A percentile compares a stretch with the other conserved stretches of the same genome.
phyloP scores from a whole-genome alignment of 2,329 filamentous ascomycete genomes.

The Fusarium sp. region DNA sequence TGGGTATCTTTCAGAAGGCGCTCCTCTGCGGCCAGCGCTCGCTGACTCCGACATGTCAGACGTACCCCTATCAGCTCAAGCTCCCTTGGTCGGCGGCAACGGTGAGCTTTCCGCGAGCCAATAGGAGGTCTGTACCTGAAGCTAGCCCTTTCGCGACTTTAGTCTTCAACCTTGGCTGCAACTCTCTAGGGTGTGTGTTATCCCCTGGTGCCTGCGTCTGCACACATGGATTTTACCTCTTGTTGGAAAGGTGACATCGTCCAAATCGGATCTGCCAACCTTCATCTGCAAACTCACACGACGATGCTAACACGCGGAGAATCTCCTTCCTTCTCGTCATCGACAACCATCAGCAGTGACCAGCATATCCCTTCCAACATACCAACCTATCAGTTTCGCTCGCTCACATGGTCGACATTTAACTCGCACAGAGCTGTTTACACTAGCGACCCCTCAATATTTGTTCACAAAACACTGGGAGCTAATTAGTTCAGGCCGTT shows the following conservation, averaged over 20 bases:
- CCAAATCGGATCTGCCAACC: slow-evolving; percentile 42
- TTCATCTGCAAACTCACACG: slow-evolving; percentile 16
- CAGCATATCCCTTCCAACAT: slow-evolving; percentile 8
- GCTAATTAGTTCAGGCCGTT: slow-evolving; percentile 11
- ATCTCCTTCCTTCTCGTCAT: slow-evolving; percentile 29
- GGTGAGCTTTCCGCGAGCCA: slow-evolving; percentile 51
- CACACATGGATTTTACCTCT: slow-evolving; percentile 26
- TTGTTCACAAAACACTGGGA: slow-evolving; percentile 1
- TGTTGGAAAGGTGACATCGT: slow-evolving; percentile 43
- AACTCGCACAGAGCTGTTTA: not conserved
- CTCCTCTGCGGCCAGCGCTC: slow-evolving; percentile 28
- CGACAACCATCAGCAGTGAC: slow-evolving; percentile 12
- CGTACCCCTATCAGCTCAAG: slow-evolving; percentile 16
- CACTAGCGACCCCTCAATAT: not conserved
- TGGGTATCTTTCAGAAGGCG: slow-evolving; percentile 1
- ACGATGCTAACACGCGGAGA: slow-evolving; percentile 32
- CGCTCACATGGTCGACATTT: not conserved
- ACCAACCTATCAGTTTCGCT: not conserved
- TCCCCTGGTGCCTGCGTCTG: slow-evolving; percentile 17
- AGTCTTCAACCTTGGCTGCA: slow-evolving; percentile 26
- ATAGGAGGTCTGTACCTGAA: slow-evolving; percentile 55
- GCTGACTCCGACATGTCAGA: slow-evolving; percentile 20
- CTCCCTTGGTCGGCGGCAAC: slow-evolving; percentile 29
- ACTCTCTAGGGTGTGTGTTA: slow-evolving; percentile 27
- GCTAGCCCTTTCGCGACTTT: slow-evolving; percentile 47